Percentiles rank a stretch among this genome's conserved stretches.
Conservation (phyloP, 768 basidiomycete species). For the Termitomyces sp. region DNA sequence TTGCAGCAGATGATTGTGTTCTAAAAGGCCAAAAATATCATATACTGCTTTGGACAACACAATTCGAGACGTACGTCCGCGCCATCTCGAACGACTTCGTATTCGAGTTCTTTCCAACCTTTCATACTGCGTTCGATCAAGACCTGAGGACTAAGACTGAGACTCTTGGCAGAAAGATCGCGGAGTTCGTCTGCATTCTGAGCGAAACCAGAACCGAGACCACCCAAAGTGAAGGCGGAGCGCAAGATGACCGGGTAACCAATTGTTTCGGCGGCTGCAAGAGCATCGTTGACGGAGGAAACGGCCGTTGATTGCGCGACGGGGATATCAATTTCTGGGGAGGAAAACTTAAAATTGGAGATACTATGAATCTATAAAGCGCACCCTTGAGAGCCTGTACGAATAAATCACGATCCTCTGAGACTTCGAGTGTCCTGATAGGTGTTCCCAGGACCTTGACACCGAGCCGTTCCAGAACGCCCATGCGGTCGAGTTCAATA, state of each 20-base stretch:
- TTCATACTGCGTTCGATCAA: constrained; percentile 98
- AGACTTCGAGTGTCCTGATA: constrained; percentile 90
- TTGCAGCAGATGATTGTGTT: constrained; percentile 99
- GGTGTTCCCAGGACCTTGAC: constrained; percentile 94
- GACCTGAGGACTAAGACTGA: constrained; percentile 91
- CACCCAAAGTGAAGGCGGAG: constrained; percentile 95
- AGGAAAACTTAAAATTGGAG: constrained; percentile 7
- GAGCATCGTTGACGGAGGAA: constrained; percentile 90
- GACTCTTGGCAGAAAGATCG: constrained; percentile 88
- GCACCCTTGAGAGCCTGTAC: constrained; percentile 93
- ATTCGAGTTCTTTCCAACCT: constrained; percentile 99
- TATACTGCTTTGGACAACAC: constrained; percentile 7
- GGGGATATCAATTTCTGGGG: constrained; percentile 90
- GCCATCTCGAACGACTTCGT: constrained; percentile 97
- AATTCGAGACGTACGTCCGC: constrained; percentile 71
- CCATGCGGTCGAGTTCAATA: constrained; percentile 95
- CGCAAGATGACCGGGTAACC: constrained; percentile 98
- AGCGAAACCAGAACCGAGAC: constrained; percentile 97
- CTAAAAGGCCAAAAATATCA: constrained; percentile 30
- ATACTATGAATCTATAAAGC: constrained; percentile 16
- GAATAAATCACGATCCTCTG: constrained; percentile 96
- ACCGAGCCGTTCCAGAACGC: constrained; percentile 87
- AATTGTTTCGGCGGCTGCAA: constrained; percentile 86
- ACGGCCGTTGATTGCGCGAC: constrained; percentile 96
- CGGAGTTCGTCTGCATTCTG: constrained; percentile 92